Evolutionary conservation across 768 basidiomycete genomes (phyloP).

Genomic region (Pleurotus tuoliensis): DNA sequence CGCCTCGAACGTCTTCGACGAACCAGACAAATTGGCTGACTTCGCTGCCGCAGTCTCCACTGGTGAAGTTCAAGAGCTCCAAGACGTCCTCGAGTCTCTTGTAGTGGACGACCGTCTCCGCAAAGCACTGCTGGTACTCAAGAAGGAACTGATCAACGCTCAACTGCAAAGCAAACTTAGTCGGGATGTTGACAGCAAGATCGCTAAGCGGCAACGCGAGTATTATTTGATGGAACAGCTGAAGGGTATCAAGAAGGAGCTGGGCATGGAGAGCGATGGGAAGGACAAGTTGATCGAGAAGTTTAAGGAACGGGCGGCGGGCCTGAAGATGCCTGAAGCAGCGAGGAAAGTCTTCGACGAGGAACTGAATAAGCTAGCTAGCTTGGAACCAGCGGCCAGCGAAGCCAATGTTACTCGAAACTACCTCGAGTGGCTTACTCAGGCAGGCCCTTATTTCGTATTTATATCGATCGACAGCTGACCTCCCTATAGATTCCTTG

Average conservation of each 20-base stretch:
- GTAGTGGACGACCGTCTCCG: conserved; percentile 85
- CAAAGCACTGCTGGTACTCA: conserved; percentile 87
- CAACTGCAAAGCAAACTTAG: conserved; percentile 92
- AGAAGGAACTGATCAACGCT: conserved; percentile 97
- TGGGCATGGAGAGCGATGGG: conserved; percentile 92
- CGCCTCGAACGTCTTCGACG: conserved; percentile 92
- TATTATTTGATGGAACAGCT: conserved; percentile 97
- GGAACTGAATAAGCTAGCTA: conserved; percentile 85
- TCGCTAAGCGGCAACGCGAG: conserved; percentile 90
- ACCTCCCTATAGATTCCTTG: conserved; percentile 72
- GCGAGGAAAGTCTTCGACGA: conserved; percentile 96
- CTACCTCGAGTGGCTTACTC: conserved; percentile 91
- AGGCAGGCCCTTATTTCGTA: conserved; percentile 36
- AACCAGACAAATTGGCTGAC: conserved; percentile 95
- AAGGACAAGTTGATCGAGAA: conserved; percentile 94
- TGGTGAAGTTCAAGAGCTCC: conserved; percentile 89
- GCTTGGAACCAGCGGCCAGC: conserved; percentile 85
- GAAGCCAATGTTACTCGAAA: conserved; percentile 94
- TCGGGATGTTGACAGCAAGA: conserved; percentile 90
- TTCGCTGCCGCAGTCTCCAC: conserved; percentile 95
- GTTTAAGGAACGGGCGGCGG: conserved; percentile 80
- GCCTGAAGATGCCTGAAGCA: conserved; percentile 82
- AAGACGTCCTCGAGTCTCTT: conserved; percentile 87
- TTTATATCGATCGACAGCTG: neutral
- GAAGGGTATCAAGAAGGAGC: conserved; percentile 92